These are phyloP conservation scores for Raphanus raphanistrum DNA, from an alignment of 345 rosid genomes.

Conservation along the genomic window DNA sequence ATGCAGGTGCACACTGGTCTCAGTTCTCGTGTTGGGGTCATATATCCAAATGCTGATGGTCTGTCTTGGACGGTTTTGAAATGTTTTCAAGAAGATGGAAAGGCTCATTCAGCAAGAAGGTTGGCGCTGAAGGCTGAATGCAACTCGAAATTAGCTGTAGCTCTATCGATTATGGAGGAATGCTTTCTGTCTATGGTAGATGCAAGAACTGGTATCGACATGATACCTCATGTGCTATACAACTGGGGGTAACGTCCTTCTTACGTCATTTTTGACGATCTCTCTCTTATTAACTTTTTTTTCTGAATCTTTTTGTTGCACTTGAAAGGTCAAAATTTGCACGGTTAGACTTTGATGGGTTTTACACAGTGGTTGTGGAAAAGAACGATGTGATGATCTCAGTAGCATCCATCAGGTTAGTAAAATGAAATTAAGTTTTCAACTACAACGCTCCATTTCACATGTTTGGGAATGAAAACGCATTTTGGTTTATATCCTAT, in stretches of 20 bases:
- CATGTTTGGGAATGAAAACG: constrained; percentile 5
- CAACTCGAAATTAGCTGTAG: constrained; percentile 87
- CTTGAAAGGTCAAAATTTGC: constrained; percentile 75
- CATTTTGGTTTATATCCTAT: constrained; percentile 12
- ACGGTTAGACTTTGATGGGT: constrained; percentile 76
- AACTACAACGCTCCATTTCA: not conserved
- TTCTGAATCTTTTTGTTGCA: constrained; percentile 22
- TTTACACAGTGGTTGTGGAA: constrained; percentile 86
- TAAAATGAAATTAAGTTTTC: not conserved
- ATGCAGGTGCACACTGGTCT: constrained; percentile 72
- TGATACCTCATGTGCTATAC: constrained; percentile 89
- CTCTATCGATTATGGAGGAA: constrained; percentile 92
- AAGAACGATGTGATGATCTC: constrained; percentile 77
- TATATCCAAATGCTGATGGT: constrained; percentile 56
- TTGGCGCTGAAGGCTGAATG: constrained; percentile 87
- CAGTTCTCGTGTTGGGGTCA: constrained; percentile 70
- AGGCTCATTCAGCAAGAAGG: constrained; percentile 67
- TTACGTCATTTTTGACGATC: not conserved
- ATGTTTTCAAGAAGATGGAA: constrained; percentile 82
- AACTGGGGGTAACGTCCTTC: constrained; percentile 70
- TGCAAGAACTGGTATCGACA: constrained; percentile 87
- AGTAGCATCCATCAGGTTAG: constrained; percentile 91
- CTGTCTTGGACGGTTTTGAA: constrained; percentile 76
- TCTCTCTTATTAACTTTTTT: not conserved
- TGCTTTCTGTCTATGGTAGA: constrained; percentile 94